Base-by-base conservation (phyloP, 805 yeast species). In the Isabelozyma rhagii region DNA sequence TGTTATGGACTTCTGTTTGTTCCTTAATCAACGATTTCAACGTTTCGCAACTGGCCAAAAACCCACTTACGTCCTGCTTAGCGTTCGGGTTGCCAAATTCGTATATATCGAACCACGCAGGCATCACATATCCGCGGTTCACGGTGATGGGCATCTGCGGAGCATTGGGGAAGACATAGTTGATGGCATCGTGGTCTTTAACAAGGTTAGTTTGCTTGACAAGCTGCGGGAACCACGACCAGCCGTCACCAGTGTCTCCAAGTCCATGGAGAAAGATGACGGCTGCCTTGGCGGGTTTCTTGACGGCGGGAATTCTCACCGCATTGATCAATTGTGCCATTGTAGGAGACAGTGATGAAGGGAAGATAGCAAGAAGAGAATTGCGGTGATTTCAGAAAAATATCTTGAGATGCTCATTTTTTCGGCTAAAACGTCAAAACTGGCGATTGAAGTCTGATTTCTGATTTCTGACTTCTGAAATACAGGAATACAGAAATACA, bases 141-240 rank as follows among this genome's bases (percentile, higher is more conserved):
- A 76, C 80, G 1, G 91, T 79, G 47, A 92, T 78, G 8, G 90
- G 90, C 39, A 79, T 74, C 0, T 59, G 59, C 6, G 97, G 97
- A 0, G 99, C 97, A 62, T 86, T 84, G 5, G 99, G 99, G 58
- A 94, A 89, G n/a, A 92, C 78, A 59, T 87, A 91, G 56, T 84
- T 85, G 55, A 70, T 67, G 17, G 63, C 52, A 3, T 68, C 70
- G 79, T 77, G 57, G 78, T 82, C 56, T 70, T 74, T 58, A 78
- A 85, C 15, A 64, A 77, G 17, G 46, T 60, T 67, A 3, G 68
- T 51, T 50, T 67, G 70, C 18, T 75, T 77, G 25, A 88, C 77
- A 47, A 82, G 69, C 39, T 84, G 85, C 4, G 94, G 88, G 40
- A 93, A 69, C 74, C 89, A 89, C 43, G 81, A 74, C 97, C 97